Percentiles rank a stretch among this genome's conserved stretches.
Conservation (phyloP, 805 yeast genomes). For the Candida wancherniae region DNA sequence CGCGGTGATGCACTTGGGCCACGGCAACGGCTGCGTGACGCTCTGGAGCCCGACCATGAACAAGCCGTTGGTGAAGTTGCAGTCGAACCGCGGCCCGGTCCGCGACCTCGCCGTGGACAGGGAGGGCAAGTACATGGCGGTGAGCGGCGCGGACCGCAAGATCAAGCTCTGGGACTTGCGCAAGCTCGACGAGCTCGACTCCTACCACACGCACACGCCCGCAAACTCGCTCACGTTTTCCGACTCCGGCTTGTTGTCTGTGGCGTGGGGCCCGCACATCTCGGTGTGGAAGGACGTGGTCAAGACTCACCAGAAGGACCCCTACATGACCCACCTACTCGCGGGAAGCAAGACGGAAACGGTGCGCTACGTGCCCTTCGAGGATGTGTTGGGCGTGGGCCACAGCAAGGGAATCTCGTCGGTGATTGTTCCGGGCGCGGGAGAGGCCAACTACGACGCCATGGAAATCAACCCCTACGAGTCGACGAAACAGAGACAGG, state of each 20-base stretch:
- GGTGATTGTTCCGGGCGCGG: constrained; percentile 91
- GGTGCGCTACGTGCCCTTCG: constrained; percentile 82
- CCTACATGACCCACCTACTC: constrained; percentile 86
- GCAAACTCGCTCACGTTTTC: constrained; percentile 76
- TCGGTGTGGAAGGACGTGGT: constrained; percentile 89
- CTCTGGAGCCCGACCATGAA: constrained; percentile 91
- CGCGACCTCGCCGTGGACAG: constrained; percentile 82
- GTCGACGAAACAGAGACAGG: constrained; percentile 88
- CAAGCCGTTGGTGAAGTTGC: constrained; percentile 77
- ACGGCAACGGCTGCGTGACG: constrained; percentile 86
- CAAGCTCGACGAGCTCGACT: constrained; percentile 68
- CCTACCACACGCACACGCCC: constrained; percentile 76
- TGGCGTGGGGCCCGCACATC: constrained; percentile 95
- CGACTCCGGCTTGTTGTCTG: constrained; percentile 80
- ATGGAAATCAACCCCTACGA: constrained; percentile 90
- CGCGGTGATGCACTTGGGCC: constrained; percentile 92
- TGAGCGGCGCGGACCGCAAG: constrained; percentile 79
- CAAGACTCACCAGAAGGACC: constrained; percentile 65
- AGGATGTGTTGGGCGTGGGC: constrained; percentile 92
- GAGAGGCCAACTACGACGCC: constrained; percentile 97
- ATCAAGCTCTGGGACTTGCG: constrained; percentile 93
- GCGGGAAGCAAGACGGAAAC: constrained; percentile 72
- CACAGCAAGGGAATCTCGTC: constrained; percentile 69
- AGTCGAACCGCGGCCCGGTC: constrained; percentile 81
- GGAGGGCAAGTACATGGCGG: constrained; percentile 91